These are phyloP conservation scores for Gamarada debralockiae DNA, from an alignment of 495 filamentous ascomycete genomes.

Conservation along the genomic window DNA sequence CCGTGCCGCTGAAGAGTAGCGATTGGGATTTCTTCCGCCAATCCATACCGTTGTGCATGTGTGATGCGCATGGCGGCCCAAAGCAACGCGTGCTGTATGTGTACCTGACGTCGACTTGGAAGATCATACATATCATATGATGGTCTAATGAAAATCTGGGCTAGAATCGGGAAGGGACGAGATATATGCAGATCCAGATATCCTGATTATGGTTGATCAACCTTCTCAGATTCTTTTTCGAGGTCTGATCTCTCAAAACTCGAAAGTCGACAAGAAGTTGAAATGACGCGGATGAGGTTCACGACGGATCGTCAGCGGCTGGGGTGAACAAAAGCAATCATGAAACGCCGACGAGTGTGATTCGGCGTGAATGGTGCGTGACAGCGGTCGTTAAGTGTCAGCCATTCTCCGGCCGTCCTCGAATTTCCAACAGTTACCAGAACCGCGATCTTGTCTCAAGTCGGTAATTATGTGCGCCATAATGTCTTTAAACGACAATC, in stretches of 20 bases:
- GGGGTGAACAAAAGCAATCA: background rate
- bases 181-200: too few species aligned
- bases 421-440: too few species aligned
- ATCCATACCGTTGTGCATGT: background rate
- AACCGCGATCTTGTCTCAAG: conserved; percentile 2
- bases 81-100: conserved; percentile 3
- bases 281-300: too few species aligned
- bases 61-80: conserved; percentile 22
- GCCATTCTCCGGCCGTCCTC: too few species aligned
- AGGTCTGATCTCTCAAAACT: too few species aligned
- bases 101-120: conserved; percentile 12
- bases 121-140: conserved; percentile 14
- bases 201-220: too few species aligned
- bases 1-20: conserved; percentile 7
- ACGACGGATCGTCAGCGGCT: background rate
- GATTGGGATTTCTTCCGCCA: conserved; percentile 14
- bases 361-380: background rate
- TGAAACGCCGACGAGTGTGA: background rate
- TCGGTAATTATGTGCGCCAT: conserved; percentile 11
- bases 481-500: background rate
- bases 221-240: too few species aligned
- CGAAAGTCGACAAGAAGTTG: too few species aligned
- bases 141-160: conserved; percentile 11
- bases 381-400: background rate
- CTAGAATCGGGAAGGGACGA: background rate